phyloP scores from a whole-genome alignment of 2,329 filamentous ascomycete species.

The Neonectria coccinea region DNA sequence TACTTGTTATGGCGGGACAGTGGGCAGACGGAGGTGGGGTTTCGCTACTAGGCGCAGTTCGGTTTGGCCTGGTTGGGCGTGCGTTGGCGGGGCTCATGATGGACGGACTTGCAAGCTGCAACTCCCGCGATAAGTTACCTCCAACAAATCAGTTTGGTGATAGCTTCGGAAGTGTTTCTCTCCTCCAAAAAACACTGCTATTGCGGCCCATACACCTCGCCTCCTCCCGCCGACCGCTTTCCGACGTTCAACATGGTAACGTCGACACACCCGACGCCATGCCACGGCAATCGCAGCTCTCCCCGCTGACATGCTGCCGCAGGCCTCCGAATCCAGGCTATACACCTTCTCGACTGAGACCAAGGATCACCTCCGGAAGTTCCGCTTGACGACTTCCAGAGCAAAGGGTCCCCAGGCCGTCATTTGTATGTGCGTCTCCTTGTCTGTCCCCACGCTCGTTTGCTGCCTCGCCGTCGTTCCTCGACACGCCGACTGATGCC shows the following conservation, averaged over 20 bases:
- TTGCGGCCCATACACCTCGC: not conserved
- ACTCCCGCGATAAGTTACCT: conserved; percentile 19
- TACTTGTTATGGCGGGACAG: conserved; percentile 21
- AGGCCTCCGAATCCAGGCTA: conserved; percentile 82
- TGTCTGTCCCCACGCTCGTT: not conserved
- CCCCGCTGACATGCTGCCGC: conserved; percentile 31
- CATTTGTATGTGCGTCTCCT: conserved; percentile 79
- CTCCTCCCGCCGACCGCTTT: not conserved
- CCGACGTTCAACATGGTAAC: conserved; percentile 35
- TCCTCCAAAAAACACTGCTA: not conserved
- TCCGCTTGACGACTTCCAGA: conserved; percentile 89
- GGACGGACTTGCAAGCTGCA: conserved; percentile 15
- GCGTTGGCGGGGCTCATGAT: conserved; percentile 21
- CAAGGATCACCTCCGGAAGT: conserved; percentile 91
- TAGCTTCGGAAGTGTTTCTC: conserved; percentile 29
- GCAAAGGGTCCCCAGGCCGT: conserved; percentile 89
- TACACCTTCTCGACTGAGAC: conserved; percentile 95
- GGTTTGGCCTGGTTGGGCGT: conserved; percentile 4
- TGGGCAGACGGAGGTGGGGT: conserved; percentile 23
- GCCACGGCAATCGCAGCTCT: conserved; percentile 4
- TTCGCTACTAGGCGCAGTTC: conserved; percentile 5
- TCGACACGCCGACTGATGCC: conserved; percentile 30
- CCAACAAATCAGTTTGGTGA: conserved; percentile 22
- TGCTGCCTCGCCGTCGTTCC: not conserved
- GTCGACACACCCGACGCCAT: not conserved